phyloP scores from a whole-genome alignment of 2,329 filamentous ascomycete species.

The Scedosporium dehoogii region DNA sequence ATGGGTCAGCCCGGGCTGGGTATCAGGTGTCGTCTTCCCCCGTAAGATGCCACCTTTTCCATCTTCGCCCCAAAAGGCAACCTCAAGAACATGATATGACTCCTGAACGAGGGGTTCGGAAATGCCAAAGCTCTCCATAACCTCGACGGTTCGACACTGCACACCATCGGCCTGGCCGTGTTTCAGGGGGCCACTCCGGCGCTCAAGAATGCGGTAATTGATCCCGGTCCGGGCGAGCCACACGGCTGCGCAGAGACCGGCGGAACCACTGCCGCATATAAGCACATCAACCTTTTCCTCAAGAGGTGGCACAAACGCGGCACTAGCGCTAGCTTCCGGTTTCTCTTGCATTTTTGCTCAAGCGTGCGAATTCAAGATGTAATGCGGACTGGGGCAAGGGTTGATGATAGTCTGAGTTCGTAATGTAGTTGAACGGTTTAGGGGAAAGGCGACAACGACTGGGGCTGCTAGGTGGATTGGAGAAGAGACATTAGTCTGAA shows the following conservation, averaged over 20 bases:
- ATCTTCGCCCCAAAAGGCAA: conserved; percentile 41
- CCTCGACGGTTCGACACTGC: conserved; percentile 50
- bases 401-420: too few species aligned
- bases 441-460: too few species aligned
- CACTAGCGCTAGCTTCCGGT: not conserved
- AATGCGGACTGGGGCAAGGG: too few species aligned
- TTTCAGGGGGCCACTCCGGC: conserved; percentile 39
- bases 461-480: too few species aligned
- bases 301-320: not conserved
- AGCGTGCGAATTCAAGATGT: too few species aligned
- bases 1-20: conserved; percentile 39
- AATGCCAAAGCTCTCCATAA: conserved; percentile 50
- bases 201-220: conserved; percentile 47
- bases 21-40: conserved; percentile 41
- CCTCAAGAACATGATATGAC: conserved; percentile 46
- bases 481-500: too few species aligned
- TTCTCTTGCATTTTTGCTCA: not conserved
- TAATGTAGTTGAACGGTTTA: too few species aligned
- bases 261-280: conserved; percentile 52
- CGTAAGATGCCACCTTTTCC: conserved; percentile 27
- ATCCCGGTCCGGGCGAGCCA: conserved; percentile 52
- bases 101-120: conserved; percentile 43
- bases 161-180: conserved; percentile 56
- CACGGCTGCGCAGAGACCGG: conserved; percentile 49
- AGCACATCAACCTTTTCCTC: conserved; percentile 37